phyloP scores from a whole-genome alignment of 2,329 filamentous ascomycete species.

The Fusarium solani-melongenae region DNA sequence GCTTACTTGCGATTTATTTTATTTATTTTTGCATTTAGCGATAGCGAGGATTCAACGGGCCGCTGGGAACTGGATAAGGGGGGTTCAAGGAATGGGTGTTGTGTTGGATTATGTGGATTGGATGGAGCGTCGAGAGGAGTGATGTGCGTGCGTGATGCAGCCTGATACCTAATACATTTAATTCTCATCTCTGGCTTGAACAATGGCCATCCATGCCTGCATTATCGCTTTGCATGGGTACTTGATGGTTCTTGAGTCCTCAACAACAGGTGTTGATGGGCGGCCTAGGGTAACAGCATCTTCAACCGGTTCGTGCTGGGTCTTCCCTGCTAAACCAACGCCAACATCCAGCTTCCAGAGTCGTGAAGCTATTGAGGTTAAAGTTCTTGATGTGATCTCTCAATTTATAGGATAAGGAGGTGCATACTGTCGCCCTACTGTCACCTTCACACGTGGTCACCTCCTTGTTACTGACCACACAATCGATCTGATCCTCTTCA shows the following conservation, averaged over 20 bases:
- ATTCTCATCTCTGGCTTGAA: conserved; percentile 28
- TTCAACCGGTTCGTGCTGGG: background rate
- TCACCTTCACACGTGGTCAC: background rate
- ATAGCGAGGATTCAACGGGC: conserved; percentile 12
- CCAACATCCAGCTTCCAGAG: no score
- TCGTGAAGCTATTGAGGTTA: rapidly evolving
- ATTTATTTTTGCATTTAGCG: conserved; percentile 31
- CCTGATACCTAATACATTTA: conserved; percentile 35
- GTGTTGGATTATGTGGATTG: background rate
- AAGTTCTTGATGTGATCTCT: background rate
- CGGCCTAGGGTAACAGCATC: background rate
- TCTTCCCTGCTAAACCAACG: background rate
- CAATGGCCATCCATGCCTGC: background rate
- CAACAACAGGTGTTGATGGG: background rate
- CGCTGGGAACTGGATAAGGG: conserved; percentile 1
- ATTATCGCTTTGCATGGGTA: background rate
- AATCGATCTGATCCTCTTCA: background rate
- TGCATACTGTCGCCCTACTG: background rate
- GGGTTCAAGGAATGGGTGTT: conserved; percentile 2
- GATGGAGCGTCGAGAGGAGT: conserved; percentile 6
- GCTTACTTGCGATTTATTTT: background rate
- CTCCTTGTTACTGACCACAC: background rate
- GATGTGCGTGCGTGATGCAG: conserved; percentile 14
- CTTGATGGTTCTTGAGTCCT: background rate
- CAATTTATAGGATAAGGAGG: background rate